These are phyloP conservation scores for Staphylotrichum longicolle DNA, from an alignment of 495 filamentous ascomycete species.

Conservation along the genomic window DNA sequence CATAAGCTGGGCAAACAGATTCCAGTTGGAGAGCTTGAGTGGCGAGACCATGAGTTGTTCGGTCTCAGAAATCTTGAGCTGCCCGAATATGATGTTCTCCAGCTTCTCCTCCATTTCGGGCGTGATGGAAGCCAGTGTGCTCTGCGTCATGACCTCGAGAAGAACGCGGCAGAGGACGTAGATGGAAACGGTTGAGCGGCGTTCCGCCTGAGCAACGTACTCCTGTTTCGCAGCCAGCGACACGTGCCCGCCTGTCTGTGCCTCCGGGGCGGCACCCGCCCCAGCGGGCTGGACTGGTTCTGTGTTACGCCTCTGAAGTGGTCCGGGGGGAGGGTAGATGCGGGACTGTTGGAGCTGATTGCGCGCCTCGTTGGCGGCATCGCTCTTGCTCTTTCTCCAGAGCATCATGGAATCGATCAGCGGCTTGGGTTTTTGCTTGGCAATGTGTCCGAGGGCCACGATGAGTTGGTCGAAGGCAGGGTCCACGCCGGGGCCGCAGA, in stretches of 20 bases:
- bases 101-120: constrained; percentile 85
- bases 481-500: constrained; percentile 88
- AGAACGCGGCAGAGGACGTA: constrained; percentile 92
- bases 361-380: constrained; percentile 66
- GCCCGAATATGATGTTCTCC: constrained; percentile 91
- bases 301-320: constrained; percentile 48
- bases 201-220: constrained; percentile 71
- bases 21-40: constrained; percentile 89
- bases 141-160: constrained; percentile 90
- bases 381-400: constrained; percentile 93
- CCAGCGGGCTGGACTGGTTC: constrained; percentile 44
- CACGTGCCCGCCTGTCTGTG: constrained; percentile 27
- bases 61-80: constrained; percentile 81
- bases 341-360: constrained; percentile 61
- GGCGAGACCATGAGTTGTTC: constrained; percentile 75
- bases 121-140: constrained; percentile 74
- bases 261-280: constrained; percentile 9
- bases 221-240: constrained; percentile 61
- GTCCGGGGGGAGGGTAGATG: constrained; percentile 29
- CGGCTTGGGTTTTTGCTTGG: constrained; percentile 89
- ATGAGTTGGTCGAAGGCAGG: constrained; percentile 94
- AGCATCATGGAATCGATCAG: constrained; percentile 96
- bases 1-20: constrained; percentile 83
- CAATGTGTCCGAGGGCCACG: constrained; percentile 87
- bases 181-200: constrained; percentile 86